Conservation (phyloP, 495 filamentous ascomycete species). For the Tuber magnatum region DNA sequence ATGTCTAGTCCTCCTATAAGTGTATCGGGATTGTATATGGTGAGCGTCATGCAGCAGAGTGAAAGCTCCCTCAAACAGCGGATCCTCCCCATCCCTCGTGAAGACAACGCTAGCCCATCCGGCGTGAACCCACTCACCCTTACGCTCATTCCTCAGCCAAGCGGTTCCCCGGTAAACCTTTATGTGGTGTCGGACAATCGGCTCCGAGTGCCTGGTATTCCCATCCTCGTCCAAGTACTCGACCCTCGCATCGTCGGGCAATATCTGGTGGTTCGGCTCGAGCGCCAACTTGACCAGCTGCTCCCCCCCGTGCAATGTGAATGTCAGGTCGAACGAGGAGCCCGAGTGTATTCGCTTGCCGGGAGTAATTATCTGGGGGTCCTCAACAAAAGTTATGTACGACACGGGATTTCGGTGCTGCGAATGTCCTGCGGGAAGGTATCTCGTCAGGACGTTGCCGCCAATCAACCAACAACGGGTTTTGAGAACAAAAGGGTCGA, state of each 20-base stretch:
- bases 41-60: constrained; percentile 71
- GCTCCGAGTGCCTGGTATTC: constrained; percentile 52
- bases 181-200: constrained; percentile 62
- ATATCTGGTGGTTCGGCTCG: constrained; percentile 85
- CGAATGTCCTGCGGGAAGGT: constrained; percentile 55
- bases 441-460: constrained; percentile 13
- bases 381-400: constrained; percentile 65
- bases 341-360: constrained; percentile 70
- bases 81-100: constrained; percentile 63
- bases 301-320: constrained; percentile 59
- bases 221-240: constrained; percentile 67
- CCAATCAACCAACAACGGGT: constrained; percentile 5
- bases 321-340: constrained; percentile 74
- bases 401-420: constrained; percentile 66
- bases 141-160: constrained; percentile 56
- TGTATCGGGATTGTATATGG: constrained; percentile 71
- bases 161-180: constrained; percentile 76
- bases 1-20: constrained; percentile 67
- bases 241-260: constrained; percentile 62
- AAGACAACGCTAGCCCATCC: constrained; percentile 83
- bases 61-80: constrained; percentile 89
- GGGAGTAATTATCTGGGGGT: constrained; percentile 68
- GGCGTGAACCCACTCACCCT: constrained; percentile 62
- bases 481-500: neutral
- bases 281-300: constrained; percentile 71